Evolutionary conservation across 1,139 yeast species (phyloP).

Genomic region (Candida gigantensis): DNA sequence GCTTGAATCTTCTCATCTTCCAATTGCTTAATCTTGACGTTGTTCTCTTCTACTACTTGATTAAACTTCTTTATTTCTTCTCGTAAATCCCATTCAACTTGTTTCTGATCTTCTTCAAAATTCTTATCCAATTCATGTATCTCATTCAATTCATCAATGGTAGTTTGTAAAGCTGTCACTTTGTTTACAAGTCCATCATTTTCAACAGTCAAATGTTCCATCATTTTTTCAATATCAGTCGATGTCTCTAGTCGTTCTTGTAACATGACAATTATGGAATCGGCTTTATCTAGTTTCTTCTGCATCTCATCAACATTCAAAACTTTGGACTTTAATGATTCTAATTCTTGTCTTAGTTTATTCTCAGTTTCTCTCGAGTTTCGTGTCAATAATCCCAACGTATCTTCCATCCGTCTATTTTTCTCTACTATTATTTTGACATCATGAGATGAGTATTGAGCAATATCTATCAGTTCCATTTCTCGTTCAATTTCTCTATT

Average conservation of each 20-base stretch:
- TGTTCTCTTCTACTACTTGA: slow-evolving; percentile 26
- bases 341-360: slow-evolving; percentile 23
- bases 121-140: slow-evolving; percentile 61
- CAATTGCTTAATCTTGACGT: slow-evolving; percentile 26
- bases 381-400: slow-evolving; percentile 41
- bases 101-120: slow-evolving; percentile 57
- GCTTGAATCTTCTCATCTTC: slow-evolving; percentile 3
- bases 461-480: slow-evolving; percentile 21
- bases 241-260: slow-evolving; percentile 44
- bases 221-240: slow-evolving; percentile 46
- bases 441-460: slow-evolving; percentile 20
- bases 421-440: slow-evolving; percentile 24
- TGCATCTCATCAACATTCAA: slow-evolving; percentile 15
- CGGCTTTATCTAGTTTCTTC: slow-evolving; percentile 29
- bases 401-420: slow-evolving; percentile 37
- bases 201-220: slow-evolving; percentile 57
- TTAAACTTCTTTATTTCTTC: slow-evolving; percentile 43
- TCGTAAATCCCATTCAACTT: slow-evolving; percentile 56
- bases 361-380: slow-evolving; percentile 28
- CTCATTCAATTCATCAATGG: slow-evolving; percentile 60
- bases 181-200: slow-evolving; percentile 48
- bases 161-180: slow-evolving; percentile 37
- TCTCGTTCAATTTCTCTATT: slow-evolving; percentile 43
- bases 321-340: slow-evolving; percentile 23
- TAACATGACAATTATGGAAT: slow-evolving; percentile 44